Evolutionary conservation across 345 rosid species (phyloP).

Genomic region (Psidium guajava): DNA sequence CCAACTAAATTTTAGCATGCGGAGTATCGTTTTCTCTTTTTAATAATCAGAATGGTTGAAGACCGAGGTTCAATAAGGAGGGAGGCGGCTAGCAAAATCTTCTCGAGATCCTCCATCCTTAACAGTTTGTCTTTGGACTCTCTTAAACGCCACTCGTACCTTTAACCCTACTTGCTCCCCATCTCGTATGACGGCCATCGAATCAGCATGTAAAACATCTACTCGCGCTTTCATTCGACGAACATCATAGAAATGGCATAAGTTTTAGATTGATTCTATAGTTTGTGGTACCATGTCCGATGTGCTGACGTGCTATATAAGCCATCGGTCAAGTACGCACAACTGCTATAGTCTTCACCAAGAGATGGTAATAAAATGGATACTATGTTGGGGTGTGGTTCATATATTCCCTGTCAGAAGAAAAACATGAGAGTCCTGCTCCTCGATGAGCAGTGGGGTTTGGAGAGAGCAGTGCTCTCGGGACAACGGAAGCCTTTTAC

Average conservation of each 20-base stretch:
- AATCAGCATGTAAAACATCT: background rate
- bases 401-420: too few species aligned
- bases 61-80: background rate
- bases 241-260: background rate
- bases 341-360: background rate
- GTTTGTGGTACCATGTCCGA: background rate
- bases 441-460: too few species aligned
- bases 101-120: background rate
- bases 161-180: background rate
- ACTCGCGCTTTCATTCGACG: background rate
- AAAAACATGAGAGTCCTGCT: too few species aligned
- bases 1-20: background rate
- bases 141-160: background rate
- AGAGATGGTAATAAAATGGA: background rate
- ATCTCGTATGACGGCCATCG: background rate
- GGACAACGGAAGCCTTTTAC: too few species aligned
- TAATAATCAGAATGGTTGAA: background rate
- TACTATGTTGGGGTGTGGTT: too few species aligned
- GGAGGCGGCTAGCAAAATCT: background rate
- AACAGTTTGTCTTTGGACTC: background rate
- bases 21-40: background rate
- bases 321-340: background rate
- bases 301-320: background rate
- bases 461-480: too few species aligned
- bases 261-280: background rate